Conservation (phyloP, 371 early-diverging fungal genomes). For the Mucor velutinosus region DNA sequence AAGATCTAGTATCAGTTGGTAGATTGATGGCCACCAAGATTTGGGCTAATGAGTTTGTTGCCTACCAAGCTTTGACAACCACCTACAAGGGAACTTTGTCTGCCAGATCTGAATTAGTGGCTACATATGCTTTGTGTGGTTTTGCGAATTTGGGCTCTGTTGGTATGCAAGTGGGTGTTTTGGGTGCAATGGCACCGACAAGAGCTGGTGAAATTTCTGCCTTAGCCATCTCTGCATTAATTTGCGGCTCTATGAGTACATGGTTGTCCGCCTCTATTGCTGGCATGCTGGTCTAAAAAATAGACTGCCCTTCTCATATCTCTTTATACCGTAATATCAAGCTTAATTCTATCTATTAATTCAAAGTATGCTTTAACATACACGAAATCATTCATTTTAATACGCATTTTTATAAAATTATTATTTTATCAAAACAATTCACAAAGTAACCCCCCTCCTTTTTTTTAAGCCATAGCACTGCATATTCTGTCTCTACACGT, state of each 20-base stretch:
- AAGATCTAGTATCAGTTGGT: slow-evolving; percentile 61
- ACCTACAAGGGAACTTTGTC: slow-evolving; percentile 27
- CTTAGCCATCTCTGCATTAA: slow-evolving; percentile 74
- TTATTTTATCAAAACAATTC: too few species aligned
- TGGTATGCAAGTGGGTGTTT: slow-evolving; percentile 77
- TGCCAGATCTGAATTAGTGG: slow-evolving; percentile 49
- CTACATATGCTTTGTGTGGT: slow-evolving; percentile 79
- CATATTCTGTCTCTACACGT: too few species aligned
- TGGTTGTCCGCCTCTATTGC: slow-evolving; percentile 81
- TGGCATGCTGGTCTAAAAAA: slow-evolving; percentile 61
- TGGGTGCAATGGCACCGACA: slow-evolving; percentile 76
- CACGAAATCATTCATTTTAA: too few species aligned
- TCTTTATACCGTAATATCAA: neutral
- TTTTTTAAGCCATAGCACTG: too few species aligned
- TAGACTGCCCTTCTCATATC: neutral
- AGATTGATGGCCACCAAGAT: slow-evolving; percentile 82
- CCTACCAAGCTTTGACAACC: slow-evolving; percentile 56
- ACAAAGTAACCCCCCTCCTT: too few species aligned
- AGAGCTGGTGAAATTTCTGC: slow-evolving; percentile 71
- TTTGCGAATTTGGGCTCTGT: slow-evolving; percentile 86
- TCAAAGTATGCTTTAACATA: neutral
- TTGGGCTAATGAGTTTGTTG: slow-evolving; percentile 87
- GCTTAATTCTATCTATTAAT: neutral
- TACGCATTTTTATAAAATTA: too few species aligned
- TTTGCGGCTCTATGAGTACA: slow-evolving; percentile 79